Percentiles rank a stretch among this genome's conserved stretches.
Conservation (phyloP, 768 basidiomycete species). For the Gloeostereum incarnatum region DNA sequence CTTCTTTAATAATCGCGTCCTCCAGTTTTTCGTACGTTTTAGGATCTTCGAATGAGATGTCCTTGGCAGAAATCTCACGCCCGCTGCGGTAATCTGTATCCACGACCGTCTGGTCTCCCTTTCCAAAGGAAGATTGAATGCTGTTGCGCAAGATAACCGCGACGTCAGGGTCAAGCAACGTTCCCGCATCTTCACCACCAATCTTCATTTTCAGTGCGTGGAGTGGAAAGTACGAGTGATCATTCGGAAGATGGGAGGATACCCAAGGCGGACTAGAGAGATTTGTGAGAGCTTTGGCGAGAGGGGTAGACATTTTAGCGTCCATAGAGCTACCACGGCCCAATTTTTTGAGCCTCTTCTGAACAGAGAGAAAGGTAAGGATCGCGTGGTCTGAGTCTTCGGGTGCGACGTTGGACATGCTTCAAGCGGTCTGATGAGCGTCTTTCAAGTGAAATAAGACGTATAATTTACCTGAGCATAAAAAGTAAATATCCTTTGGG, state of each 20-base stretch:
- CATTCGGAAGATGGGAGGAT: too few relatives aligned
- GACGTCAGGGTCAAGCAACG: slow-evolving; percentile 7
- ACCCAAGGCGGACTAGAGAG: not conserved
- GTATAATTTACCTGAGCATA: too few relatives aligned
- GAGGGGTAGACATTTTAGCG: not conserved
- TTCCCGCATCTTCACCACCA: slow-evolving; percentile 8
- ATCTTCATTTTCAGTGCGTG: slow-evolving; percentile 4
- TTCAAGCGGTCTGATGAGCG: too few relatives aligned
- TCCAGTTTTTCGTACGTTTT: not conserved
- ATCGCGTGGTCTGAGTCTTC: too few relatives aligned
- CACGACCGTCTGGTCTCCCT: slow-evolving; percentile 10
- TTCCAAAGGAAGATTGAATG: slow-evolving; percentile 10
- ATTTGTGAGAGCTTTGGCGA: not conserved
- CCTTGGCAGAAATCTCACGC: slow-evolving; percentile 6
- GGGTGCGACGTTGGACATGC: too few relatives aligned
- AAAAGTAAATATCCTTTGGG: too few relatives aligned
- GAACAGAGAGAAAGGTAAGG: not conserved
- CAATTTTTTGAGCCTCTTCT: not conserved
- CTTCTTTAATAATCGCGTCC: not conserved
- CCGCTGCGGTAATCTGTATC: slow-evolving; percentile 10
- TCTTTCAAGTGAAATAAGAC: too few relatives aligned
- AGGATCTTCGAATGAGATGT: not conserved
- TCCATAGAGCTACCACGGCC: not conserved
- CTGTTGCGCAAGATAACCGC: slow-evolving; percentile 8
- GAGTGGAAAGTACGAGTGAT: too few relatives aligned